Evolutionary conservation across 2,329 filamentous ascomycete genomes (phyloP), one percentile per base, ranked within the genome.

Genomic region (Pseudogymnoascus sp.): DNA sequence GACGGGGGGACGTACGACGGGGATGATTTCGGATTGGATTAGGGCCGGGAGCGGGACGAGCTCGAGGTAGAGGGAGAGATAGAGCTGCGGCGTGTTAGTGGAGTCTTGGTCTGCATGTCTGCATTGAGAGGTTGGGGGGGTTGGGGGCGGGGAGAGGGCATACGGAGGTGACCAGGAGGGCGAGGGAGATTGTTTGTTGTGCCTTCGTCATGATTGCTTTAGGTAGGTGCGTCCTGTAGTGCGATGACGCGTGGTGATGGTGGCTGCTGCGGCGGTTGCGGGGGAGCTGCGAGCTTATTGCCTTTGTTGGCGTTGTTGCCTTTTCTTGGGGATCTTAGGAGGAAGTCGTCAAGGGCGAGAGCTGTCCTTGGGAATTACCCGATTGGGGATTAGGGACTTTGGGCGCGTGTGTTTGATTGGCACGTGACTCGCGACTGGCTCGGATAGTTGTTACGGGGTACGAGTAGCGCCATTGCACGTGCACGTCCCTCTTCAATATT

Each of bases 161-260:
- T 87, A 97, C 92, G 38, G 92, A 96, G 71, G 90, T 91, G 76
- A 94, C 84, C 69, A 97, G 83, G 71, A 97, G 86, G 72, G 86
- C 88, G 72, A 96, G 82, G 65, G 92, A 96, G 74, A 97, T 87
- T 67, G 91, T 93, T 77, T 97, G 92, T 75, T 91, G 88, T 22
- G 94, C 94, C 77, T 92, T 91, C 69, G 94, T 96, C 94, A 97
- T 97, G 67, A 68, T 87, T 78, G 69, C 64, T 19, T 14, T 35
- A 6, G 59, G 22, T 14, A 36, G 22, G 35, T 11, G 55, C 28
- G 55, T 33, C 6, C 35, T 8, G 55, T 19, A 36, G 30, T 45
- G 55, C 30, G 30, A 52, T 52, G 42, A 52, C 42, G 42, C 42
- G 42, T 28, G 42, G 42, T 8, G 5, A 52, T 59, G 14, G 55